Conservation (phyloP, 2,329 filamentous ascomycete species). For the Cadophora malorum region DNA sequence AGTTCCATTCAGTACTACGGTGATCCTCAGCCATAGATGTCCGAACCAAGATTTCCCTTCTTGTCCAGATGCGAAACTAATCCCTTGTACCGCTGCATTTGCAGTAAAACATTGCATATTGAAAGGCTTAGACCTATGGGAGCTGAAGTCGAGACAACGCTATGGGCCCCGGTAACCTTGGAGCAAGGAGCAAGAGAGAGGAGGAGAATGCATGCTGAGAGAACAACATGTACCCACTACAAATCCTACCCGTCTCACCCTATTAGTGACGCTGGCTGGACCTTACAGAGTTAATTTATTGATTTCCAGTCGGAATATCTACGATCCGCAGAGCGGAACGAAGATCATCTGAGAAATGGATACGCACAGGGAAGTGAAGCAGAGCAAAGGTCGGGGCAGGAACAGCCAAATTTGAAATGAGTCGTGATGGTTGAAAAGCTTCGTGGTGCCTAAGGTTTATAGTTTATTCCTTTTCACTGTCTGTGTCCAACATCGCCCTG, state of each 20-base stretch:
- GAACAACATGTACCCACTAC: not conserved
- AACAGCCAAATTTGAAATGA: not conserved
- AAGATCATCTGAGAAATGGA: slow-evolving; percentile 1
- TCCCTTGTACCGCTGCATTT: not conserved
- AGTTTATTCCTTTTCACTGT: not conserved
- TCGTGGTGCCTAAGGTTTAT: too few species aligned
- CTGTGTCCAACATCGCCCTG: not conserved
- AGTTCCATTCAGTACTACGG: too few species aligned
- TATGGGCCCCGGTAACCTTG: not conserved
- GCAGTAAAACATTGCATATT: not conserved
- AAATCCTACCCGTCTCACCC: not conserved
- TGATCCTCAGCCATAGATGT: too few species aligned
- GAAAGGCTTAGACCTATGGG: not conserved
- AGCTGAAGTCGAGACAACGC: not conserved
- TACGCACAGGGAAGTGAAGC: not conserved
- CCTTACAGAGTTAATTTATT: not conserved
- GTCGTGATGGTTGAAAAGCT: too few species aligned
- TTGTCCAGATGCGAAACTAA: not conserved
- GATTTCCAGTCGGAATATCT: not conserved
- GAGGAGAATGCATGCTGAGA: not conserved
- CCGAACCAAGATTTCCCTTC: not conserved
- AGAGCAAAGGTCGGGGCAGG: not conserved
- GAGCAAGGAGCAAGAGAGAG: not conserved
- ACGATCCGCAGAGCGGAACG: slow-evolving; percentile 1
- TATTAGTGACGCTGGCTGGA: not conserved